Conservation (phyloP, 805 yeast genomes). For the Cyberlindnera petersonii region DNA sequence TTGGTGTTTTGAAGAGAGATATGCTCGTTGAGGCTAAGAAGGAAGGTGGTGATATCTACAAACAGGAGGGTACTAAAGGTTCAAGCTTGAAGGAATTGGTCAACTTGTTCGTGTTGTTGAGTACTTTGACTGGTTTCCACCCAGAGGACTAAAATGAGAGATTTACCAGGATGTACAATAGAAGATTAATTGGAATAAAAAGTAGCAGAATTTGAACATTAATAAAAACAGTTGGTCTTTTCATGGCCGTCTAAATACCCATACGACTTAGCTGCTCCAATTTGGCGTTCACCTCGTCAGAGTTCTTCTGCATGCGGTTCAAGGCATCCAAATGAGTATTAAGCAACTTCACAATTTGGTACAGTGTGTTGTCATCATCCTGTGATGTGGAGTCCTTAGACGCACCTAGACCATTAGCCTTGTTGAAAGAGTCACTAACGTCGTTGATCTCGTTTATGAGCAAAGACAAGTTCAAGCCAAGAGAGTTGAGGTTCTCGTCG, state of each 20-base stretch:
- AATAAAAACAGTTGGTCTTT: too few species aligned
- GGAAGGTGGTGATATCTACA: slow-evolving; percentile 22
- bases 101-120: slow-evolving; percentile 48
- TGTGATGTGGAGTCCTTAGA: slow-evolving; percentile 31
- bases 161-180: background rate
- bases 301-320: slow-evolving; percentile 78
- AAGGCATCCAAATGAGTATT: slow-evolving; percentile 88
- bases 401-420: slow-evolving; percentile 43
- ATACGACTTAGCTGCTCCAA: slow-evolving; percentile 36
- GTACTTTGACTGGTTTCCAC: slow-evolving; percentile 44
- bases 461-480: slow-evolving; percentile 73
- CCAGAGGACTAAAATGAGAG: slow-evolving; percentile 29
- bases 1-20: slow-evolving; percentile 62
- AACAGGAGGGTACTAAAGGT: slow-evolving; percentile 28
- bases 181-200: too few species aligned
- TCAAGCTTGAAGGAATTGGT: slow-evolving; percentile 50
- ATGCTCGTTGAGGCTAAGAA: slow-evolving; percentile 32
- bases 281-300: slow-evolving; percentile 63
- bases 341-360: slow-evolving; percentile 73
- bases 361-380: slow-evolving; percentile 45
- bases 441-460: slow-evolving; percentile 79
- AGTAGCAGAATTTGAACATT: background rate
- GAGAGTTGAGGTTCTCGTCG: slow-evolving; percentile 72
- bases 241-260: slow-evolving; percentile 21
- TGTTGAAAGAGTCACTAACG: slow-evolving; percentile 76